Base-by-base conservation (phyloP, 345 rosid species). In the Excoecaria cochinchinensis region DNA sequence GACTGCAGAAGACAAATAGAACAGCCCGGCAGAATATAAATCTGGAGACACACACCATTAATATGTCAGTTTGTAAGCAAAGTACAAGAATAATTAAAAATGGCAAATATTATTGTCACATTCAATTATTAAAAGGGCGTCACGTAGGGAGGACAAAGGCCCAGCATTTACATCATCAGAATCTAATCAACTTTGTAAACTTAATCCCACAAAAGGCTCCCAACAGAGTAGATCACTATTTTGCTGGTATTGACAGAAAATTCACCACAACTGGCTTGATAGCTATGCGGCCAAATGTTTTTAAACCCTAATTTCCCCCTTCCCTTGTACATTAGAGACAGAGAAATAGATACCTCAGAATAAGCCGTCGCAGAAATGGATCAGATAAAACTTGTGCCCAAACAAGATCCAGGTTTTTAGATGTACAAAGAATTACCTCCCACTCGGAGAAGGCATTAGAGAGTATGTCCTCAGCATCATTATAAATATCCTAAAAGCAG, bases 371-470 rank as follows among this genome's bases (percentile, higher is more conserved):
- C 59, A 96, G 84, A 85, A 96, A 96, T 46, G 91, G 95, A 82
- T 96, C 97, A 38, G 91, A 84, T 64, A 93, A 62, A 75, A 90
- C 88, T 79, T 96, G 98, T 14, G 97, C 98, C 99, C 99, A 96
- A 57, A 92, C 98, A 25, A 93, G 85, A 79, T 96, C 92, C 82
- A 96, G 85, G 85, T 77, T 84, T 73, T 84, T 82, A 69, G 94
- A 87, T 75, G 86, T 92, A 81, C 92, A 90, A 53, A 96, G 97
- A 71, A 86, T 83, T n/a, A 87, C 92, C 81, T 92, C 98, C 98
- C 97, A 96, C 47, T 84, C 90, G 2, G 92, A 82, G 82, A 93
- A 93, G 6, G 90, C 89, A 73, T 87, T 76, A 67, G 90, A 89
- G 5, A 96, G 90, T 59, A 92, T 87, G 72, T 82, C 88, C 89